Base-by-base conservation (phyloP, 345 rosid genomes). In the Eucalyptus cloeziana region DNA sequence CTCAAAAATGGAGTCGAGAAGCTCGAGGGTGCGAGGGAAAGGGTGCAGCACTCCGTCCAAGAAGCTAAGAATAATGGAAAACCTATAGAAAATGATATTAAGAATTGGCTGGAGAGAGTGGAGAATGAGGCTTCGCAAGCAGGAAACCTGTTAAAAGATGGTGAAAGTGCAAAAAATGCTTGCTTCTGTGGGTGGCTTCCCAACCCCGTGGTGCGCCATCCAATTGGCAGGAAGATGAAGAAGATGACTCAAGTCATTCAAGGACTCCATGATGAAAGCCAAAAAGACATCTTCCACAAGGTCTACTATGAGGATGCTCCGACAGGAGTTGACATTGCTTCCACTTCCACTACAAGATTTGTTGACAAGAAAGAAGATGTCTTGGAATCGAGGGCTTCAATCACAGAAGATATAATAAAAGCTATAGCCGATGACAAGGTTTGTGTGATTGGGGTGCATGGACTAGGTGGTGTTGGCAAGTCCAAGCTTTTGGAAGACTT, bases 141-240 rank as follows among this genome's bases (percentile, higher is more conserved):
- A 50, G 1, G 2, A 0, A 0, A 15, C 7, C 3, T 50, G 0
- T 15, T 50, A 50, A 15, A 6, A 2, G 1, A 0, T 15, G 1
- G 6, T 0, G 1, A 0, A 15, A 15, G 19, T 50, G 7, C 52
- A 50, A 50, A 50, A 6, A 1, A 6, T 6, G 7, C 19, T 6
- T 50, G 52, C 1, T 50, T 50, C 0, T 3, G 3, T 15, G 52
- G 19, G 52, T 50, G 19, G 19, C 19, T 50, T 5, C 52, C 52
- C 19, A 50, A 50, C 0, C 52, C 52, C 19, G 1, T 15, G 52
- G 52, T 50, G 19, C 7, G 52, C 3, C 19, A 15, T 50, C 52
- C 19, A 2, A 15, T 50, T 50, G 52, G 19, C 0, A 50, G 1
- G 19, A 50, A 50, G 19, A 7, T 50, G 52, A 50, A 50, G 3